Percentiles rank a stretch among this genome's conserved stretches.
Evolutionary conservation across 805 yeast genomes (phyloP).

Genomic region (Saccharomycopsis oosterbeekiorum): DNA sequence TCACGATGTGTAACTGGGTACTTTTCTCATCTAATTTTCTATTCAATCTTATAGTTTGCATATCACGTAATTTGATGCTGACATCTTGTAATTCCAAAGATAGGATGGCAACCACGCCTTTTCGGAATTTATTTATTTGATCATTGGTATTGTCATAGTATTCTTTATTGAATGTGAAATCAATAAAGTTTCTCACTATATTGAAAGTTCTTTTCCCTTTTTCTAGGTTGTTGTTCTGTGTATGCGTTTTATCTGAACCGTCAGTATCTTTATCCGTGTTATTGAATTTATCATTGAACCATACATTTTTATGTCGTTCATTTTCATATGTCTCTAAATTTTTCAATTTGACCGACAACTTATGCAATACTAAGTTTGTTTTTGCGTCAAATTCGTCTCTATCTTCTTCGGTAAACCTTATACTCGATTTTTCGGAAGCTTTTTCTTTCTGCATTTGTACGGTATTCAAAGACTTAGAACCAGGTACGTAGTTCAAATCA

Average conservation of each 20-base stretch:
- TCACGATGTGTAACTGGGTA: slow-evolving; percentile 13
- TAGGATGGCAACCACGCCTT: slow-evolving; percentile 11
- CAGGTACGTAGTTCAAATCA: neutral
- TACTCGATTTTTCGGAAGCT: neutral
- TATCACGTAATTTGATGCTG: slow-evolving; percentile 11
- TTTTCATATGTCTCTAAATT: slow-evolving; percentile 15
- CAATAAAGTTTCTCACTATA: slow-evolving; percentile 7
- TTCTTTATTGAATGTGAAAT: slow-evolving; percentile 10
- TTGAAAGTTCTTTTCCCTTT: neutral
- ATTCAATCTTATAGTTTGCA: slow-evolving; percentile 12
- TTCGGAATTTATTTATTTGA: slow-evolving; percentile 12
- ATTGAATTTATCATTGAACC: slow-evolving; percentile 10
- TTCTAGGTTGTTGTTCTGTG: neutral
- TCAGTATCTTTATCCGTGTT: neutral
- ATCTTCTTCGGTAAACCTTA: slow-evolving; percentile 14
- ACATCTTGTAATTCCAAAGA: slow-evolving; percentile 8
- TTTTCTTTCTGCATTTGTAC: neutral
- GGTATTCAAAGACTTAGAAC: neutral
- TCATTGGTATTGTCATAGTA: slow-evolving; percentile 7
- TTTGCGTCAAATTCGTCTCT: slow-evolving; percentile 16
- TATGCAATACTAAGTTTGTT: slow-evolving; percentile 12
- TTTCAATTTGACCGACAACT: slow-evolving; percentile 12
- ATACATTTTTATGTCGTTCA: slow-evolving; percentile 11
- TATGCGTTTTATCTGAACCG: neutral
- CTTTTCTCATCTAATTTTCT: slow-evolving; percentile 17